Base-by-base conservation (phyloP, 2,329 filamentous ascomycete species). In the Biscogniauxia mediterranea region DNA sequence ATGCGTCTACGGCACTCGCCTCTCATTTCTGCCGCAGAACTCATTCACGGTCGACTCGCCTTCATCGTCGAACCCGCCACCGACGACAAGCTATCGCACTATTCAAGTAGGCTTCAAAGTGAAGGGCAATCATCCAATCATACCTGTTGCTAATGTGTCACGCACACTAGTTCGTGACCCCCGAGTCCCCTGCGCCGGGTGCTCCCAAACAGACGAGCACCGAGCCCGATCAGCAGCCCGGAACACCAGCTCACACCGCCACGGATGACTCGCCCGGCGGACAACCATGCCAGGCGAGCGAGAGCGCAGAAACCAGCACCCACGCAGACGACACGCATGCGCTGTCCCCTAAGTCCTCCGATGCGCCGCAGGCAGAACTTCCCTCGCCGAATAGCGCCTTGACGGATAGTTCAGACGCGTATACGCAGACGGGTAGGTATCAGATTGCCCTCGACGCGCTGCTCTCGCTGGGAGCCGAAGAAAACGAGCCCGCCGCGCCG, bases 1-100 rank as follows among this genome's bases (percentile, higher is more conserved):
- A 51, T 84, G 82, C 68, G 75, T 77, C 42, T 84, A 83, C 65
- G 79, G 79, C 11, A 75, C 78, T 2, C 73, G 77, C 19, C 71
- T 83, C 50, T 80, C 78, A 0, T 83, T 84, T 64, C 67, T 83
- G 2, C 74, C 77, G 7, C 82, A 82, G 67, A 83, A 83, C 64
- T 77, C 77, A 5, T 75, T 77, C 53, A 81, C 80, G 0, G 72
- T 77, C 1, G 51, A 56, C 5, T 67, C 62, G 21, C 58, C 65
- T 8, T 20, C 55, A 5, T 54, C 55, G 5, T 54, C 55, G 32
- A 55, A 50, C 38, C 5, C 17, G 15, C 38, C 13, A n/a, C 38
- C 38, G 13, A 46, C 38, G 15, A 5, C 38, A n/a, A n/a, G 38
- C 11, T 46, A 46, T n/a, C 38, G 38, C 38, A 46, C 38, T 11